Conservation (phyloP, 2,329 filamentous ascomycete species). For the Mycosphaerelloides madeirae region DNA sequence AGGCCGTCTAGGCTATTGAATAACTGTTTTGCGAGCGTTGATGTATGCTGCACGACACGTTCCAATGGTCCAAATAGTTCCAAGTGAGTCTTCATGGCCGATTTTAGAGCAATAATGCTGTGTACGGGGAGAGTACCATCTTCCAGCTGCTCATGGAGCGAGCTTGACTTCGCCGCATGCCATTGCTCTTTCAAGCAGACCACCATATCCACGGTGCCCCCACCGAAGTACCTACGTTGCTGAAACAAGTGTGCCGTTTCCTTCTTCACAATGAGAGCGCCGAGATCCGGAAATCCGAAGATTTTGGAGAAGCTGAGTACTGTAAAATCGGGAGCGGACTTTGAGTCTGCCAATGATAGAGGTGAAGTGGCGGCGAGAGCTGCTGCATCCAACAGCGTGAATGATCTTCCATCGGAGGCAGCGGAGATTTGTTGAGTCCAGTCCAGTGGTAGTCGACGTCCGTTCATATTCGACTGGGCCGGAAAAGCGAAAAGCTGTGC, state of each 20-base stretch:
- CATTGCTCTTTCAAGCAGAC: constrained; percentile 67
- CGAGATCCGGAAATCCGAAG: constrained; percentile 93
- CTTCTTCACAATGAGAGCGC: constrained; percentile 76
- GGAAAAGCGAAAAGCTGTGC: constrained; percentile 70
- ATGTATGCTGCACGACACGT: constrained; percentile 65
- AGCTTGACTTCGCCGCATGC: constrained; percentile 69
- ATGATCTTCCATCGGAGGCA: constrained; percentile 32
- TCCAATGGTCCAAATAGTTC: constrained; percentile 65
- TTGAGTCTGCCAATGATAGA: constrained; percentile 62
- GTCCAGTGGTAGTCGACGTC: constrained; percentile 63
- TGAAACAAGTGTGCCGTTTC: constrained; percentile 58
- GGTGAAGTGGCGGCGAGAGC: constrained; percentile 72
- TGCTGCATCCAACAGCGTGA: constrained; percentile 78
- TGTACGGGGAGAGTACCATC: constrained; percentile 91
- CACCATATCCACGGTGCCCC: constrained; percentile 90
- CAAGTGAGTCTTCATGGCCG: constrained; percentile 65
- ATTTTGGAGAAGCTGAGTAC: constrained; percentile 93
- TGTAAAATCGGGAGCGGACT: constrained; percentile 71
- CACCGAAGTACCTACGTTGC: constrained; percentile 78
- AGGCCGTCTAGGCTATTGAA: constrained; percentile 55
- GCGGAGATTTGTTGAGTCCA: constrained; percentile 48
- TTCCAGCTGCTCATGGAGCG: constrained; percentile 76
- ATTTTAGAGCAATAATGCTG: constrained; percentile 75
- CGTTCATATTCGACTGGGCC: constrained; percentile 91
- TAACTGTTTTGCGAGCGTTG: constrained; percentile 58